Conservation (phyloP, 805 yeast species). For the Nakazawaea siamensis region DNA sequence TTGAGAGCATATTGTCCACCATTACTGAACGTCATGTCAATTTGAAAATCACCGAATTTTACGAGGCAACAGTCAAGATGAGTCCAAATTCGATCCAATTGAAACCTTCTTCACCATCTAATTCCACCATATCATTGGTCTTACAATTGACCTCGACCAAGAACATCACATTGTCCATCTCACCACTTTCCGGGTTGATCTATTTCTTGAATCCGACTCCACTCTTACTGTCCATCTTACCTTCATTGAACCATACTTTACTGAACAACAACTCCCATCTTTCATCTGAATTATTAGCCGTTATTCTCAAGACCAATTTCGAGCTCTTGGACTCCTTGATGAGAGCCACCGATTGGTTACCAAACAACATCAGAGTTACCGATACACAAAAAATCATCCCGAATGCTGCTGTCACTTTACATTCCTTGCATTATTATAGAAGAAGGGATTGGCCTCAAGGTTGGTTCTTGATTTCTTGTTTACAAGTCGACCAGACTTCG, state of each 20-base stretch:
- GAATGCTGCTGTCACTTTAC: slow-evolving; percentile 13
- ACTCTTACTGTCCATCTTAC: slow-evolving; percentile 23
- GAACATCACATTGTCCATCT: slow-evolving; percentile 22
- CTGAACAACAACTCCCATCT: slow-evolving; percentile 11
- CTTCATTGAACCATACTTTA: slow-evolving; percentile 12
- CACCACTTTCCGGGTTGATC: slow-evolving; percentile 29
- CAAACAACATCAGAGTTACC: slow-evolving; percentile 41
- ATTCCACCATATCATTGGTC: slow-evolving; percentile 15
- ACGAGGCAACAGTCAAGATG: slow-evolving; percentile 20
- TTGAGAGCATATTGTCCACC: slow-evolving; percentile 28
- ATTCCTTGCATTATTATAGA: slow-evolving; percentile 29
- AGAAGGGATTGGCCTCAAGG: slow-evolving; percentile 48
- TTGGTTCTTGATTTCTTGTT: slow-evolving; percentile 41
- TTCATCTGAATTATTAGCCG: slow-evolving; percentile 28
- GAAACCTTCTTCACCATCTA: slow-evolving; percentile 7
- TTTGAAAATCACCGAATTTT: slow-evolving; percentile 24
- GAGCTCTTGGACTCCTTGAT: slow-evolving; percentile 48
- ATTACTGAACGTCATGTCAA: slow-evolving; percentile 33
- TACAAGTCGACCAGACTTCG: slow-evolving; percentile 5
- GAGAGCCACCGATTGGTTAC: slow-evolving; percentile 61
- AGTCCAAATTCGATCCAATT: slow-evolving; percentile 15
- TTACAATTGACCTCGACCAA: slow-evolving; percentile 21
- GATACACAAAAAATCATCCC: slow-evolving; percentile 15
- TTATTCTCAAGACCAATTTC: slow-evolving; percentile 40
- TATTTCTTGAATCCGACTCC: slow-evolving; percentile 39